Evolutionary conservation across 257 asterid species (phyloP).

Genomic region (Handroanthus guayacan): DNA sequence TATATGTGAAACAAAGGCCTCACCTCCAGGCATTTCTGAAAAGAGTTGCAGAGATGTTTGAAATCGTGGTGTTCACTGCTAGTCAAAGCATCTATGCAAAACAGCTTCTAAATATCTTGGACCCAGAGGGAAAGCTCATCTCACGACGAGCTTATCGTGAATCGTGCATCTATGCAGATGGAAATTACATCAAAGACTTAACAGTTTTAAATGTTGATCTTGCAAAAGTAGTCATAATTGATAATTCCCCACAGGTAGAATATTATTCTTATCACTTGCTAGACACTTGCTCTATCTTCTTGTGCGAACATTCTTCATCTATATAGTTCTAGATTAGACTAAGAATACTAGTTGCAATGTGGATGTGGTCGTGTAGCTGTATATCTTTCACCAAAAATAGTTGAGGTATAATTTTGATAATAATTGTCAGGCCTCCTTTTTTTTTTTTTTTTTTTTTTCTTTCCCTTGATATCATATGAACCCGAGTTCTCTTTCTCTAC

Average conservation of each 20-base stretch:
- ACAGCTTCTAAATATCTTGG: constrained; percentile 70
- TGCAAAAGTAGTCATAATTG: constrained; percentile 72
- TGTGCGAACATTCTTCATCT: not conserved
- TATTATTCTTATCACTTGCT: not conserved
- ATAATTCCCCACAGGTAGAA: constrained; percentile 77
- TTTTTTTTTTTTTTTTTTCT: too few species aligned
- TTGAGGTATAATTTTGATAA: not conserved
- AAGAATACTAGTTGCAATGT: not conserved
- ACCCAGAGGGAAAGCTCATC: constrained; percentile 68
- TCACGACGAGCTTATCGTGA: constrained; percentile 77
- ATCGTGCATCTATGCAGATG: constrained; percentile 69
- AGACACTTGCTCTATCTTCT: too few species aligned
- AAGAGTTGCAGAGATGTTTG: constrained; percentile 75
- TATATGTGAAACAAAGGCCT: constrained; percentile 74
- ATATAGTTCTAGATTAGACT: not conserved
- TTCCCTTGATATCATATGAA: not conserved
- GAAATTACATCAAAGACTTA: constrained; percentile 67
- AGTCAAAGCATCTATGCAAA: constrained; percentile 82
- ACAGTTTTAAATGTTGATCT: constrained; percentile 75
- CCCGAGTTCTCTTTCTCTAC: not conserved
- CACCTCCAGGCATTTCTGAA: constrained; percentile 61
- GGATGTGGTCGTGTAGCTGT: not conserved
- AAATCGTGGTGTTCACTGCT: constrained; percentile 72
- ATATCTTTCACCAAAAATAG: too few species aligned
- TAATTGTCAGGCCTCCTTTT: too few species aligned